Evolutionary conservation across 805 yeast species (phyloP).

Genomic region (Pichia deserticola): DNA sequence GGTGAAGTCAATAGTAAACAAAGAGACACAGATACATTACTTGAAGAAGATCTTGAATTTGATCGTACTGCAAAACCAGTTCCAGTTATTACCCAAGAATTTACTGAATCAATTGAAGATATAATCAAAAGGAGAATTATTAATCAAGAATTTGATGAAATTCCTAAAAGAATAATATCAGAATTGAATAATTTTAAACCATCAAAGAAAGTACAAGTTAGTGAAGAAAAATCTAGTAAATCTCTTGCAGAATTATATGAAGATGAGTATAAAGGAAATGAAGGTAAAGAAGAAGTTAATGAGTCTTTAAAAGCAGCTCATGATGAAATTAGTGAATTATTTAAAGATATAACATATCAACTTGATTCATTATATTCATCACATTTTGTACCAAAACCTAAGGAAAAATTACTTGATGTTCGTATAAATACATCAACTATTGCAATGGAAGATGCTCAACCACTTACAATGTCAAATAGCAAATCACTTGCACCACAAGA

Average conservation of each 20-base stretch:
- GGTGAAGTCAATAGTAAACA: conserved; percentile 84
- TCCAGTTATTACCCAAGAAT: conserved; percentile 86
- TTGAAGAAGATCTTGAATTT: conserved; percentile 78
- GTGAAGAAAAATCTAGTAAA: conserved; percentile 77
- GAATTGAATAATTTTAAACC: conserved; percentile 56
- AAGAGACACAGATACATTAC: conserved; percentile 77
- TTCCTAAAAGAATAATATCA: conserved; percentile 63
- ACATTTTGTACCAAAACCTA: conserved; percentile 87
- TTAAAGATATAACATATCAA: conserved; percentile 53
- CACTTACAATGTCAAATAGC: conserved; percentile 67
- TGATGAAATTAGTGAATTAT: conserved; percentile 65
- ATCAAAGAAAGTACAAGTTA: conserved; percentile 54
- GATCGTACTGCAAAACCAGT: conserved; percentile 94
- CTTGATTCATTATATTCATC: conserved; percentile 91
- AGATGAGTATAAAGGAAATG: conserved; percentile 56
- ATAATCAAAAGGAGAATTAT: conserved; percentile 76
- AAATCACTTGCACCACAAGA: conserved; percentile 92
- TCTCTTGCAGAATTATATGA: conserved; percentile 90
- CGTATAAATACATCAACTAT: conserved; percentile 79
- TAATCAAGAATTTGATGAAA: conserved; percentile 73
- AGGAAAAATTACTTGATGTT: conserved; percentile 70
- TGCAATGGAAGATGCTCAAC: conserved; percentile 94
- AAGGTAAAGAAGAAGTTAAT: conserved; percentile 29
- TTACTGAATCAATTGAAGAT: conserved; percentile 82
- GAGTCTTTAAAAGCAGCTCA: conserved; percentile 70